Conservation (phyloP, 31 red algal genomes). For the Asparagopsis taxiformis region DNA sequence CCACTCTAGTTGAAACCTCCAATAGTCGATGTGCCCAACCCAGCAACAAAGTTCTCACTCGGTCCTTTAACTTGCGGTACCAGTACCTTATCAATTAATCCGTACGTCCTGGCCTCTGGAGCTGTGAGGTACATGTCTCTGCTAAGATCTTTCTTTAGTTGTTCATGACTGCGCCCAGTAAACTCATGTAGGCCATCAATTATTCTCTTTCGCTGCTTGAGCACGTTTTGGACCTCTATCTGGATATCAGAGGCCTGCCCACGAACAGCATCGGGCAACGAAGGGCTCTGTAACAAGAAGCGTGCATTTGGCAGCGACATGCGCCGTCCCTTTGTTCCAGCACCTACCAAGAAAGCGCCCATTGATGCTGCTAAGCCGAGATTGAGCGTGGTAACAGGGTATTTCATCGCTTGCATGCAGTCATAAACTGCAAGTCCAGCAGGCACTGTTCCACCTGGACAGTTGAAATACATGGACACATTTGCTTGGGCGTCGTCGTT, state of each 20-base stretch:
- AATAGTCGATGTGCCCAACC: conserved; percentile 11
- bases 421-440: conserved; percentile 90
- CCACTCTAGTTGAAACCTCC: conserved; percentile 9
- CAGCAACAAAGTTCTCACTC: conserved; percentile 48
- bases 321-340: conserved; percentile 87
- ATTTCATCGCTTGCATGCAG: conserved; percentile 86
- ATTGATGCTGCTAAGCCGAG: conserved; percentile 94
- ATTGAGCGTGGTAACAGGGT: conserved; percentile 85
- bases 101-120: conserved; percentile 90
- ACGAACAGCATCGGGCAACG: conserved; percentile 59
- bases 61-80: conserved; percentile 72
- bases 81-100: conserved; percentile 90
- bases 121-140: conserved; percentile 94
- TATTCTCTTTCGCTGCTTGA: conserved; percentile 80
- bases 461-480: conserved; percentile 89
- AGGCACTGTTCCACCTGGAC: conserved; percentile 74
- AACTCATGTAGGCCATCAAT: conserved; percentile 66
- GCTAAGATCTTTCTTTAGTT: conserved; percentile 69
- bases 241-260: conserved; percentile 80
- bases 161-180: conserved; percentile 60
- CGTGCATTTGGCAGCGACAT: conserved; percentile 88
- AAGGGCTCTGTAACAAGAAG: conserved; percentile 85
- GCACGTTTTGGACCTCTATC: conserved; percentile 80
- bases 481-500: conserved; percentile 79
- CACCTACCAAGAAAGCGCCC: conserved; percentile 84